Evolutionary conservation across 257 asterid genomes (phyloP).

Genomic region (Primulina eburnea): DNA sequence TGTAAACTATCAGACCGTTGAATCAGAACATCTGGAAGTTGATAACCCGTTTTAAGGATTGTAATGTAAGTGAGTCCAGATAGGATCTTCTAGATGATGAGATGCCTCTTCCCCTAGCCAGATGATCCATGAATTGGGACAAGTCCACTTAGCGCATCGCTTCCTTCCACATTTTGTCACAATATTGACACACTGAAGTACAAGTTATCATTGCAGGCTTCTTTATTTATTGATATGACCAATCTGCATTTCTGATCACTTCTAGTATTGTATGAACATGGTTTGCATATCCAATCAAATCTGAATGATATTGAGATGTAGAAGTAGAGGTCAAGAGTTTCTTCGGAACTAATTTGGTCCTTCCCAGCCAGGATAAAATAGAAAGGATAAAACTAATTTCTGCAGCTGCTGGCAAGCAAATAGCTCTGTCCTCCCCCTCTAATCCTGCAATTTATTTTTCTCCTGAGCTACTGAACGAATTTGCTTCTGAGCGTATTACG

Average conservation of each 20-base stretch:
- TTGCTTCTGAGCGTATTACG: slow-evolving; percentile 7
- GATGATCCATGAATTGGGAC: neutral
- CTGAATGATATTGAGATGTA: too few relatives aligned
- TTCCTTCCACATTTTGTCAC: neutral
- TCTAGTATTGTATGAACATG: neutral
- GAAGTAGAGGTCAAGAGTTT: neutral
- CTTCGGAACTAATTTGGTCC: neutral
- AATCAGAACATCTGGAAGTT: neutral
- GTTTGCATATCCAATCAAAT: neutral
- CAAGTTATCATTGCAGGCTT: neutral
- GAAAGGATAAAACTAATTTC: neutral
- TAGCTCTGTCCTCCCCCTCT: neutral
- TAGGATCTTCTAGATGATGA: neutral
- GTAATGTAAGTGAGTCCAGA: too few relatives aligned
- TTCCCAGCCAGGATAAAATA: neutral
- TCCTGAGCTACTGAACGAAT: neutral
- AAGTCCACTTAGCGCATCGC: neutral
- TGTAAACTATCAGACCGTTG: neutral
- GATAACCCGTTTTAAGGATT: neutral
- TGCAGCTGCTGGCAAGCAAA: neutral
- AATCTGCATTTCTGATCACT: neutral
- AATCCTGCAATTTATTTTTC: neutral
- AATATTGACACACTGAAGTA: neutral
- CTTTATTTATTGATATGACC: neutral
- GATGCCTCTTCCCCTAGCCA: neutral